Evolutionary conservation across 768 basidiomycete species (phyloP).

Genomic region (Podaxis mareebaensis): DNA sequence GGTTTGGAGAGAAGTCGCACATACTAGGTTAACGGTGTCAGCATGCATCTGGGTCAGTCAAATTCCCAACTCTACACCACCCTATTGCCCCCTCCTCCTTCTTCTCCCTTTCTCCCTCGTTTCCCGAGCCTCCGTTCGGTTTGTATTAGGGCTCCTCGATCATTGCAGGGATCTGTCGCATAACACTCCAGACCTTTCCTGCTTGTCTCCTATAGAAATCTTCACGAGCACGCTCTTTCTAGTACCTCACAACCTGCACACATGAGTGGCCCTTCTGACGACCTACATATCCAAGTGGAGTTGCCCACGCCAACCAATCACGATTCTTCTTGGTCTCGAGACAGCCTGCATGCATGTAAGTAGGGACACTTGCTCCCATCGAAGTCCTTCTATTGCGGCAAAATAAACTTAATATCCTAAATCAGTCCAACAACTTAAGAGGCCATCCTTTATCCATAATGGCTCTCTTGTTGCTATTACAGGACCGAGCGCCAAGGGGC

Average conservation of each 20-base stretch:
- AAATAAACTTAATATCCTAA: not conserved
- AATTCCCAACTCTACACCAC: not conserved
- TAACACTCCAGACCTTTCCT: too few species aligned
- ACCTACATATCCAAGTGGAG: constrained; percentile 5
- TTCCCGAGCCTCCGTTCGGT: not conserved
- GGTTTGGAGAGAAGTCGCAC: not conserved
- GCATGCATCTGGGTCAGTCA: not conserved
- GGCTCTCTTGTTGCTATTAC: not conserved
- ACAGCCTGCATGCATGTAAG: constrained; percentile 8
- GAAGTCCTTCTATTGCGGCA: not conserved
- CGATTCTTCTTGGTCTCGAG: not conserved
- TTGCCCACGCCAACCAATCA: constrained; percentile 8
- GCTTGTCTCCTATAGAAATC: not conserved
- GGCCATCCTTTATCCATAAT: not conserved
- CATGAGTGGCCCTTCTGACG: not conserved
- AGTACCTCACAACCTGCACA: not conserved
- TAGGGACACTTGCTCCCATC: not conserved
- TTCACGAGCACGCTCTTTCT: not conserved
- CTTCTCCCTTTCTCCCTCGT: not conserved
- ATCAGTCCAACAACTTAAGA: not conserved
- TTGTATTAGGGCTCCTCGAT: not conserved
- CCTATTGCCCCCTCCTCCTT: not conserved
- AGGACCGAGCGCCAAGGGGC: not conserved
- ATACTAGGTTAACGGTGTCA: too few species aligned
- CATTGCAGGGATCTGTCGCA: not conserved